phyloP scores from a whole-genome alignment of 2,329 filamentous ascomycete genomes.

The Penicillium brevicompactum region DNA sequence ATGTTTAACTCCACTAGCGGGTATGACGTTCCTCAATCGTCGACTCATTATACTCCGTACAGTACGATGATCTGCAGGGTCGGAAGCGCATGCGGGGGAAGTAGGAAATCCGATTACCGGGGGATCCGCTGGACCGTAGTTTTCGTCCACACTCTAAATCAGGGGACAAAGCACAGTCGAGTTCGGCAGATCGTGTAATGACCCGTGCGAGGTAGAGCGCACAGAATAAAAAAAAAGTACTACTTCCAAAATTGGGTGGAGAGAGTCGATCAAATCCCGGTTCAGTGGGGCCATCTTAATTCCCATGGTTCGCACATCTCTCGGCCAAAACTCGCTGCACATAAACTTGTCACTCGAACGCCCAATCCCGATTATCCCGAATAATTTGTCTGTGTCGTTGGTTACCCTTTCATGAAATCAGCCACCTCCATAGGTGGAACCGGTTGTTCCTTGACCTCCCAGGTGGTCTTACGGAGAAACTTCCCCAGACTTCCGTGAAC shows the following conservation, averaged over 20 bases:
- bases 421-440: not conserved
- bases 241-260: not conserved
- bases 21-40: conserved; percentile 12
- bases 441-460: not conserved
- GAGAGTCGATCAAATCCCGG: conserved; percentile 6
- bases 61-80: conserved; percentile 10
- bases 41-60: not conserved
- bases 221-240: not conserved
- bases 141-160: not conserved
- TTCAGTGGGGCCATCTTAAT: not conserved
- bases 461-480: not conserved
- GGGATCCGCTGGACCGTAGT: not conserved
- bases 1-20: not conserved
- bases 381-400: not conserved
- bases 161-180: not conserved
- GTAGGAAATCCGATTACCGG: not conserved
- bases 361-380: not conserved
- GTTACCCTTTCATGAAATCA: not conserved
- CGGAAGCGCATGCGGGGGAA: conserved; percentile 2
- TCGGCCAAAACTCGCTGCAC: conserved; percentile 26
- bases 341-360: not conserved
- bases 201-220: not conserved
- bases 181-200: too few relatives aligned
- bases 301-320: conserved; percentile 23
- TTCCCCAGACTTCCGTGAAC: not conserved